Base-by-base conservation (phyloP, 177 flowering plant species). In the Vitis hybrid region DNA sequence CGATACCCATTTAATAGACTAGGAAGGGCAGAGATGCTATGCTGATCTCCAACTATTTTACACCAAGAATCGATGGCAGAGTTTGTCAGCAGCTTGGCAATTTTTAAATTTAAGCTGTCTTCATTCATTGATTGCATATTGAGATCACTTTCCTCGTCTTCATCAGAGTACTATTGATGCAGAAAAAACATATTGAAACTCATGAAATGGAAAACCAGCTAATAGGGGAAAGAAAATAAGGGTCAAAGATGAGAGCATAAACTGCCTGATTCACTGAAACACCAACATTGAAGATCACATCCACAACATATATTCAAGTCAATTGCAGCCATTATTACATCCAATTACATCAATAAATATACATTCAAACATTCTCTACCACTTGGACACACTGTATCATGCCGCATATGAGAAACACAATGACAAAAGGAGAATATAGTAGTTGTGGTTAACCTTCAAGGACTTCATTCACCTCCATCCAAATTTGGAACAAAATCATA, bases 1-100 rank as follows among this genome's bases (percentile, higher is more conserved):
- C 92, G 84, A 72, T 87, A 92, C 24, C 81, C 94, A 88, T 95
- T 95, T 50, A 95, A 66, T 33, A 95, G 84, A 73, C 81, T 77
- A 73, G 79, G 81, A 59, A 92, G 77, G 22, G 85, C 88, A 77
- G 90, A 67, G 55, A 85, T 52, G 67, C 64, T 83, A 33, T 86
- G 75, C 66, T 88, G 78, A 73, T 87, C 85, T 31, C 47, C 80
- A 62, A 81, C 82, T 77, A 76, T 77, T 71, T 86, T 72, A 73
- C 80, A 81, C 84, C 86, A 89, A 11, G 80, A 79, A 80, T 71
- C 80, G 67, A 95, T 64, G 12, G 79, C 70, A 70, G 83, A 68
- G 59, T 56, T 69, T 2, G 86, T 84, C 70, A 92, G 75, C 54
- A 80, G 33, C 76, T 74, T 89, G 69, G 59, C 64, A 62, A 72